Evolutionary conservation across 768 basidiomycete species (phyloP).

Genomic region (Cystofilobasidium capitatum): DNA sequence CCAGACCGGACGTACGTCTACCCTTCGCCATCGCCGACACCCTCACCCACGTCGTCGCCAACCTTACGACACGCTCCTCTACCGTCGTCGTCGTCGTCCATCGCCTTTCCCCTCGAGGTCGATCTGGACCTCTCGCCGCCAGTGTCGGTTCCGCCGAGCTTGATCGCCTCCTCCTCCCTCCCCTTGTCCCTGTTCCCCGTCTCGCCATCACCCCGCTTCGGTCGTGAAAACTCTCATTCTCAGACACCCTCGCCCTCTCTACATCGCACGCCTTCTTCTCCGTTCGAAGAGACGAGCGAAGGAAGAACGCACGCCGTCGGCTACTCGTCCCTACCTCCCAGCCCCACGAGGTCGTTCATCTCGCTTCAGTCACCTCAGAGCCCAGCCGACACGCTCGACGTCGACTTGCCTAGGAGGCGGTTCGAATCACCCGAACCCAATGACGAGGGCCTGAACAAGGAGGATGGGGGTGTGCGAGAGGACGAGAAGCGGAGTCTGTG

Average conservation of each 20-base stretch:
- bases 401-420: constrained; percentile 8
- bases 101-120: constrained; percentile 1
- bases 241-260: not conserved
- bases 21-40: constrained; percentile 1
- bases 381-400: constrained; percentile 9
- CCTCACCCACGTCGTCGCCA: not conserved
- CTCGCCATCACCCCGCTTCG: not conserved
- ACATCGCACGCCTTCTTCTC: not conserved
- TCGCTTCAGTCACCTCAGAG: not conserved
- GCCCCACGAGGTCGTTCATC: constrained; percentile 12
- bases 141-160: not conserved
- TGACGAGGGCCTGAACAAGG: not conserved
- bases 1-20: not conserved
- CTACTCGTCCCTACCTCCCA: constrained; percentile 22
- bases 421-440: constrained; percentile 3
- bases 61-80: not conserved
- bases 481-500: constrained; percentile 45
- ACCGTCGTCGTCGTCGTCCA: not conserved
- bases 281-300: not conserved
- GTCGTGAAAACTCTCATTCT: not conserved
- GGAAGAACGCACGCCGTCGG: not conserved
- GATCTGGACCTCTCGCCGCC: not conserved
- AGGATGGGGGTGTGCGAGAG: not conserved
- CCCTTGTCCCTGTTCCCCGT: not conserved
- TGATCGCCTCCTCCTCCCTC: not conserved